A percentile compares a stretch with the other conserved stretches of the same genome.
These are phyloP conservation scores for Picea engelmannii DNA, from an alignment of 83 land plant species.

Conservation along the genomic window DNA sequence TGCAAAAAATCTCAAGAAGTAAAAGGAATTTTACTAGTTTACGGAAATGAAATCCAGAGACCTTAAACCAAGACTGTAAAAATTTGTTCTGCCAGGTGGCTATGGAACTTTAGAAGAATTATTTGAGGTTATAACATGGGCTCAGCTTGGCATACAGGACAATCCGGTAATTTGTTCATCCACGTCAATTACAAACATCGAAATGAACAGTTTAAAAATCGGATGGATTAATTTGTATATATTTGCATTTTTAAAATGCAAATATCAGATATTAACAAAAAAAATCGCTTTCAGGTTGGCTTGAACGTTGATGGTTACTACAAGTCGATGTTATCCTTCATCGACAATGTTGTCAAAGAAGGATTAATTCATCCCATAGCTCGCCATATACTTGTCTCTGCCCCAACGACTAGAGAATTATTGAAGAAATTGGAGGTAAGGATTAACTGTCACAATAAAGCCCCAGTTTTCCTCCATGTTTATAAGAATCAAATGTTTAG, in stretches of 20 bases:
- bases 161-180: constrained; percentile 47
- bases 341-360: constrained; percentile 58
- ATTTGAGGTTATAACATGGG: constrained; percentile 79
- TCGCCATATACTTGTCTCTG: constrained; percentile 60
- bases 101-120: constrained; percentile 76
- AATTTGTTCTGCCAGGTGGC: constrained; percentile 34
- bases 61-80: background rate
- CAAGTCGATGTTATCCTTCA: constrained; percentile 30
- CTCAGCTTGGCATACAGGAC: constrained; percentile 80
- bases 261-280: too few relatives aligned
- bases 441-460: background rate
- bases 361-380: constrained; percentile 64
- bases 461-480: too few relatives aligned
- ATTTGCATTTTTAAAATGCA: background rate
- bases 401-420: constrained; percentile 54
- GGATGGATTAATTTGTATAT: background rate
- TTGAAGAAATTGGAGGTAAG: constrained; percentile 3
- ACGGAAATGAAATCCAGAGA: too few relatives aligned
- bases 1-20: background rate
- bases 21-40: too few relatives aligned
- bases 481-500: background rate
- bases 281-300: constrained; percentile 43
- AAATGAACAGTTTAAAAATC: background rate
- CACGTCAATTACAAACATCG: too few relatives aligned
- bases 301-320: constrained; percentile 73